Conservation (phyloP, 148 eudicot species). For the Camellia lanceoleosa region DNA sequence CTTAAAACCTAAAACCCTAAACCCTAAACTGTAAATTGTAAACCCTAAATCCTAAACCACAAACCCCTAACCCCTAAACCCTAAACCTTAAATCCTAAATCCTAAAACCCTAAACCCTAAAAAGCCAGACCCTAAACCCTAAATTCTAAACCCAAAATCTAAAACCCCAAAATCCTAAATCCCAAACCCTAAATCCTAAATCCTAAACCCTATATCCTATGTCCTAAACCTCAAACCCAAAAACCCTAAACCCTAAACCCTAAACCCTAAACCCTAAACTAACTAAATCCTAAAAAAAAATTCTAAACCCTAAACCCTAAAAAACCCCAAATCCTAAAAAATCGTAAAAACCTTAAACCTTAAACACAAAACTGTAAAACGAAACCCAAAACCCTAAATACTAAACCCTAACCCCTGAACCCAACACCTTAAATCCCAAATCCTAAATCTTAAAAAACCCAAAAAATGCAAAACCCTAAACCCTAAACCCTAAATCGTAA, state of each 20-base stretch:
- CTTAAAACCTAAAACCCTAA: background rate
- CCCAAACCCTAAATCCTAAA: background rate
- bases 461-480: too few relatives aligned
- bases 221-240: too few relatives aligned
- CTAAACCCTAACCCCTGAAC: too few relatives aligned
- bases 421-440: too few relatives aligned
- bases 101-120: background rate
- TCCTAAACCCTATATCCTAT: background rate
- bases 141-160: background rate
- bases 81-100: background rate
- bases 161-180: background rate
- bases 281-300: background rate
- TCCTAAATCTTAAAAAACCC: too few relatives aligned
- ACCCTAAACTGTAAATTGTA: background rate
- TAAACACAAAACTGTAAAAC: too few relatives aligned
- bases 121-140: background rate
- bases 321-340: too few relatives aligned
- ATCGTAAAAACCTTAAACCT: too few relatives aligned
- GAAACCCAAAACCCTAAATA: too few relatives aligned
- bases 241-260: background rate
- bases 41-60: background rate
- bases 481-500: too few relatives aligned
- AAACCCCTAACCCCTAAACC: background rate
- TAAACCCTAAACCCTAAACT: background rate
- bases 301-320: background rate